phyloP scores from a whole-genome alignment of 495 filamentous ascomycete genomes.

The Jackrogersella minutella region DNA sequence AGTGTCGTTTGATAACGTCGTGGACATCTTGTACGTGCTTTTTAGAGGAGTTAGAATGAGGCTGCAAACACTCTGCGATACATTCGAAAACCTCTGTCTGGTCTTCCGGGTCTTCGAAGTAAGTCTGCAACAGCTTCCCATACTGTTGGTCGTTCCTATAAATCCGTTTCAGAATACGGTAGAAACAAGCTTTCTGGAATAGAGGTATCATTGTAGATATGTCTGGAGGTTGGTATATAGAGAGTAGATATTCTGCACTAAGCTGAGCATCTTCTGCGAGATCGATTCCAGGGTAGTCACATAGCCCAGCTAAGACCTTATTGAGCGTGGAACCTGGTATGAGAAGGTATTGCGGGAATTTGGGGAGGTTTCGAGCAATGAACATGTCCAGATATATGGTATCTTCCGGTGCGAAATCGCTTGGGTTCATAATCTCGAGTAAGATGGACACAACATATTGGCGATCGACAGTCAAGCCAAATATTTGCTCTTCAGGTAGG shows the following conservation, averaged over 20 bases:
- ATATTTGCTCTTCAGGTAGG: constrained; percentile 68
- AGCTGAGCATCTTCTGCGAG: constrained; percentile 94
- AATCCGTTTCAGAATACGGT: constrained; percentile 89
- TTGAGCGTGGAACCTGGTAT: constrained; percentile 86
- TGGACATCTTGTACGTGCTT: constrained; percentile 81
- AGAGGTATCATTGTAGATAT: constrained; percentile 74
- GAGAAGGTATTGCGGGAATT: constrained; percentile 94
- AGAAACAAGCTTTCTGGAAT: constrained; percentile 84
- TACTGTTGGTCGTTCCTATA: constrained; percentile 85
- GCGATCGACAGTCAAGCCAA: constrained; percentile 79
- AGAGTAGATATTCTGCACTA: constrained; percentile 93
- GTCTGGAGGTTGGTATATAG: constrained; percentile 90
- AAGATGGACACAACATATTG: constrained; percentile 91
- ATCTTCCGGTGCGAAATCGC: constrained; percentile 77
- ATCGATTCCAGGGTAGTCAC: constrained; percentile 80
- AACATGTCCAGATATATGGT: constrained; percentile 98
- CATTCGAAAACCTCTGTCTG: constrained; percentile 77
- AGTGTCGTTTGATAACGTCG: constrained; percentile 72
- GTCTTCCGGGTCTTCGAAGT: constrained; percentile 85
- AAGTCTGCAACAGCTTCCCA: constrained; percentile 77
- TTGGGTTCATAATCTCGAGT: constrained; percentile 81
- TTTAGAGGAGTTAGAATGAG: constrained; percentile 71
- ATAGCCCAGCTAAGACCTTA: constrained; percentile 81
- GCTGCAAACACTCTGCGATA: constrained; percentile 79
- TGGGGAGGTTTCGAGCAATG: constrained; percentile 92